phyloP scores from a whole-genome alignment of 371 early-diverging fungal genomes.

The Rhizomucor pusillus region DNA sequence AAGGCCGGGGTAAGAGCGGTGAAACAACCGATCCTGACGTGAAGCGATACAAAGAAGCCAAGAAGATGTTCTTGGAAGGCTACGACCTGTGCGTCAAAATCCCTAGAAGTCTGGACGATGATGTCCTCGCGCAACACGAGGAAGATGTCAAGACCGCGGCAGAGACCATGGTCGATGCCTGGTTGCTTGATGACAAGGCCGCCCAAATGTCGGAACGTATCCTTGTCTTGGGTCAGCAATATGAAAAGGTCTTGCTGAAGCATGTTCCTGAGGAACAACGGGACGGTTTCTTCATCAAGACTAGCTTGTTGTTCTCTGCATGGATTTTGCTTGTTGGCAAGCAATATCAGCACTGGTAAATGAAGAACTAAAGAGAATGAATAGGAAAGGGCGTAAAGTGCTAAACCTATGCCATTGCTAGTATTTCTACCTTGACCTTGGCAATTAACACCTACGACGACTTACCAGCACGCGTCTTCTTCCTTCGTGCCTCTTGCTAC shows the following conservation, averaged over 20 bases:
- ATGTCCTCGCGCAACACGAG: conserved; percentile 52
- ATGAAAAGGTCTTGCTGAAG: conserved; percentile 50
- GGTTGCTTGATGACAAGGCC: conserved; percentile 69
- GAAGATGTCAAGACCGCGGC: conserved; percentile 61
- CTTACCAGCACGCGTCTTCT: conserved; percentile 57
- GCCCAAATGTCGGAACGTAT: conserved; percentile 65
- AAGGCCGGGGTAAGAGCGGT: conserved; percentile 50
- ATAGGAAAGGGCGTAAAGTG: neutral
- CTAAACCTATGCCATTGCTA: conserved; percentile 10
- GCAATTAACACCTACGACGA: conserved; percentile 60
- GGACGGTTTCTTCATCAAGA: conserved; percentile 52
- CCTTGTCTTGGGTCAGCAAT: conserved; percentile 60
- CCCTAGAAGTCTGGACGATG: conserved; percentile 57
- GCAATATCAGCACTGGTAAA: conserved; percentile 64
- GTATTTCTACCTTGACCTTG: conserved; percentile 57
- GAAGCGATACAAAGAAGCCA: conserved; percentile 56
- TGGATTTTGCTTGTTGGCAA: conserved; percentile 66
- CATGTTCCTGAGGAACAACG: conserved; percentile 47
- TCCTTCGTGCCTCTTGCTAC: conserved; percentile 64
- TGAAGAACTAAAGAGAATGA: neutral
- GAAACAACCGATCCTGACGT: conserved; percentile 63
- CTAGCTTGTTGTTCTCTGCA: conserved; percentile 46
- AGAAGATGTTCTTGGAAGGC: conserved; percentile 56
- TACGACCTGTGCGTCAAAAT: conserved; percentile 58
- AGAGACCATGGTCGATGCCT: conserved; percentile 61